Evolutionary conservation across 805 yeast genomes (phyloP).

Genomic region (Wickerhamiella nectarea): DNA sequence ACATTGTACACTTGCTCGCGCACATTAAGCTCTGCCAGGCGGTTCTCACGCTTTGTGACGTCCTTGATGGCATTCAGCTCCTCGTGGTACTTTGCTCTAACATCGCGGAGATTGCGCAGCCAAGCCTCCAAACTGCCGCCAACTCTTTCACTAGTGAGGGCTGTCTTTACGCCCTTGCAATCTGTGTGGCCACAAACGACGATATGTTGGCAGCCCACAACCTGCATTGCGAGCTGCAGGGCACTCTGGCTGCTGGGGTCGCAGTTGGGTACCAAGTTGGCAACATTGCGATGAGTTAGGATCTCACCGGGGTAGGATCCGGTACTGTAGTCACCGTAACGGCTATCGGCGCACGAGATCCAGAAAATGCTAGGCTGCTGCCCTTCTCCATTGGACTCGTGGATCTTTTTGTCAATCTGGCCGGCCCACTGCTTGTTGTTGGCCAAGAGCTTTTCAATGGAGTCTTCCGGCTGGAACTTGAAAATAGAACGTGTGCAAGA

Average conservation of each 20-base stretch:
- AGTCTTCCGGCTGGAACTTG: constrained; percentile 26
- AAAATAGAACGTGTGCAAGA: constrained; percentile 12
- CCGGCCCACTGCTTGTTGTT: constrained; percentile 35
- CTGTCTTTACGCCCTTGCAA: constrained; percentile 87
- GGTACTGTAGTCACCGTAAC: constrained; percentile 68
- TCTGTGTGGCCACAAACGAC: constrained; percentile 89
- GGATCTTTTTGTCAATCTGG: constrained; percentile 33
- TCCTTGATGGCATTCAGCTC: constrained; percentile 38
- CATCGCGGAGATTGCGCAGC: constrained; percentile 52
- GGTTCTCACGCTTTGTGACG: constrained; percentile 41
- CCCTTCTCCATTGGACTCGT: constrained; percentile 59
- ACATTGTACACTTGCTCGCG: constrained; percentile 57
- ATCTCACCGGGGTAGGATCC: constrained; percentile 82
- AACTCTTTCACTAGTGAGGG: constrained; percentile 46
- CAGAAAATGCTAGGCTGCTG: constrained; percentile 88
- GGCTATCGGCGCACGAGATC: constrained; percentile 89
- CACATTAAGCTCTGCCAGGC: constrained; percentile 65
- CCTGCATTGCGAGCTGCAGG: constrained; percentile 77
- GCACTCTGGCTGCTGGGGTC: constrained; percentile 69
- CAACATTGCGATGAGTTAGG: constrained; percentile 79
- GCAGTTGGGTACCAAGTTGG: constrained; percentile 53
- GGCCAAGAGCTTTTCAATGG: constrained; percentile 26
- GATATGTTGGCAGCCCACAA: constrained; percentile 64
- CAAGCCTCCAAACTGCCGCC: constrained; percentile 63
- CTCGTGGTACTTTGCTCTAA: constrained; percentile 45